These are phyloP conservation scores for Inga oerstediana DNA, from an alignment of 306 rosid species.

Conservation along the genomic window DNA sequence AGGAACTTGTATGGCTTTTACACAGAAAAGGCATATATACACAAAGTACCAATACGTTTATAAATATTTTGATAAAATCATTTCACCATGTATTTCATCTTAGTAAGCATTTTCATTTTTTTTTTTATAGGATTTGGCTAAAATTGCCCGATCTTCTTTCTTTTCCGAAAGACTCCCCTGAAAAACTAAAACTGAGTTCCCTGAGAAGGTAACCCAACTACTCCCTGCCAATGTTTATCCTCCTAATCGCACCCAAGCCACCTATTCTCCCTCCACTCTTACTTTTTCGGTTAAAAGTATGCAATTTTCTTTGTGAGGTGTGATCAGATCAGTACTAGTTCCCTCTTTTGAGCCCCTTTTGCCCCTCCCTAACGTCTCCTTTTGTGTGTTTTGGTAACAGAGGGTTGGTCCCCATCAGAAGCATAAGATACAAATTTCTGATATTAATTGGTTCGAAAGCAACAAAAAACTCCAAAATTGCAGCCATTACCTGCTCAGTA, in stretches of 20 bases:
- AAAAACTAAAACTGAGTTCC: not conserved
- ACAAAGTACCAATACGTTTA: no score
- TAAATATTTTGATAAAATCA: no score
- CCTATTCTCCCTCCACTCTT: not conserved
- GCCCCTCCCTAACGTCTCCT: not conserved
- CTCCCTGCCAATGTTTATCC: not conserved
- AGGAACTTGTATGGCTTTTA: no score
- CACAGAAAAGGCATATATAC: no score
- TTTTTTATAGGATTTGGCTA: not conserved
- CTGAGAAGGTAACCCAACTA: not conserved
- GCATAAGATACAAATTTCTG: constrained; percentile 17
- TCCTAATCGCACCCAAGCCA: not conserved
- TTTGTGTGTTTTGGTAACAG: not conserved
- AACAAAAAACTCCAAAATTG: constrained; percentile 11
- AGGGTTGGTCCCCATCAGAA: not conserved
- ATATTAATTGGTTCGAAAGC: not conserved
- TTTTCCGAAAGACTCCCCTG: not conserved
- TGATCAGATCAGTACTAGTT: not conserved
- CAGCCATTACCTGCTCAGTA: constrained; percentile 74
- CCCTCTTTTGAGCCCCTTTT: not conserved
- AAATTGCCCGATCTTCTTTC: not conserved
- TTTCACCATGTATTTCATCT: not conserved
- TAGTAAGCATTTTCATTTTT: not conserved
- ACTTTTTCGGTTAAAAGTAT: not conserved
- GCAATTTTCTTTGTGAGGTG: not conserved